These are phyloP conservation scores for Microglena sp. DNA, from an alignment of 139 green algal genomes.

Conservation along the genomic window DNA sequence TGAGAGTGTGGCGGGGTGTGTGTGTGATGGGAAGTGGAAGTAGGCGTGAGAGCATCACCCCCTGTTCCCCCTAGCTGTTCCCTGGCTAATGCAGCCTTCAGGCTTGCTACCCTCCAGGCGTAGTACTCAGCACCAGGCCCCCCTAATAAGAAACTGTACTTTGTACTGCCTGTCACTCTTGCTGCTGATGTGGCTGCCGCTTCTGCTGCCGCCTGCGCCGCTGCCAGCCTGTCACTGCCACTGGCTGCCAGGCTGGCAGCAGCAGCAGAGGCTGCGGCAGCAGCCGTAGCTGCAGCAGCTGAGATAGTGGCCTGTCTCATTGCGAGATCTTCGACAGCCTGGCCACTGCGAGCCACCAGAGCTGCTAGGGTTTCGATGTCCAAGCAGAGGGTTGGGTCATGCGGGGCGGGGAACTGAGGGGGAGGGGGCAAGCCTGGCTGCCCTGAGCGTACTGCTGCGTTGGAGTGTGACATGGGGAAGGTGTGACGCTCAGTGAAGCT, in stretches of 20 bases:
- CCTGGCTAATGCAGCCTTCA: background rate
- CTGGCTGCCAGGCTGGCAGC: conserved; percentile 5
- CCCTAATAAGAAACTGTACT: no score
- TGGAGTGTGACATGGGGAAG: conserved; percentile 9
- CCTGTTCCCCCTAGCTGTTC: background rate
- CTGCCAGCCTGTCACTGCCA: conserved; percentile 18
- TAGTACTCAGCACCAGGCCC: conserved; percentile 78
- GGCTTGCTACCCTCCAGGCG: conserved; percentile 32
- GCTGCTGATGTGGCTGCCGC: no score
- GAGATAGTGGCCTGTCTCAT: conserved; percentile 37
- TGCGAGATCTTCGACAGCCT: conserved; percentile 71
- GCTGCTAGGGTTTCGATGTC: conserved; percentile 60
- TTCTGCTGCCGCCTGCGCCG: no score
- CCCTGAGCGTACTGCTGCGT: background rate
- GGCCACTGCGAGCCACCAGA: conserved; percentile 77
- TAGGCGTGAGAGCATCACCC: background rate
- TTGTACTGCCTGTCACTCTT: no score
- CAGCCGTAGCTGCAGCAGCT: conserved; percentile 1
- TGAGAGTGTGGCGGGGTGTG: background rate
- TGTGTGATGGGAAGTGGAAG: background rate
- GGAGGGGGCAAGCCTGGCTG: background rate
- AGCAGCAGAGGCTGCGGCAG: background rate
- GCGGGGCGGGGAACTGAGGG: conserved; percentile 30
- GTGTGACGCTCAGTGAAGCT: conserved; percentile 24
- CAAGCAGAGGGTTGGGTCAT: conserved; percentile 34